Evolutionary conservation across 1,284 basidiomycete genomes (phyloP).

Genomic region (Caloboletus firmus): DNA sequence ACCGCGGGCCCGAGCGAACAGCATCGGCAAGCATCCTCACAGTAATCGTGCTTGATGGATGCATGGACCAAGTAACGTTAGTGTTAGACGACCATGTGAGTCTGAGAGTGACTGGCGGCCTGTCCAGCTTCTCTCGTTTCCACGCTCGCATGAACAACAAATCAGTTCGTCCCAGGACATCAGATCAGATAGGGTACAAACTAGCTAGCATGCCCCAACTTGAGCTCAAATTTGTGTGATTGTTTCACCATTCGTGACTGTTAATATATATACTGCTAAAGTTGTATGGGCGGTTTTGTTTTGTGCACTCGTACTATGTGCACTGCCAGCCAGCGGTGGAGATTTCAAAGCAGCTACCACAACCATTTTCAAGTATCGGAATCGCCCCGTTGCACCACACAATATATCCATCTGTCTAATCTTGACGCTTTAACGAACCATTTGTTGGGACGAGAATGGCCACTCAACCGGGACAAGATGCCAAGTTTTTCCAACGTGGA

Average conservation of each 20-base stretch:
- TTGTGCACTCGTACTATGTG: neutral
- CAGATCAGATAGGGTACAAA: no score
- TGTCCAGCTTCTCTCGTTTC: neutral
- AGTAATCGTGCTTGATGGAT: neutral
- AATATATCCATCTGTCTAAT: conserved; percentile 1
- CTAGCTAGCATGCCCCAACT: neutral
- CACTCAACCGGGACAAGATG: conserved; percentile 73
- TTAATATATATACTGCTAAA: neutral
- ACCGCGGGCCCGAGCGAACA: neutral
- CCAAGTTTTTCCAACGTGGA: conserved; percentile 86
- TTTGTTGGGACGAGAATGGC: conserved; percentile 43
- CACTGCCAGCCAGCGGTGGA: neutral
- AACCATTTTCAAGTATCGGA: neutral
- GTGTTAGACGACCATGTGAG: no score
- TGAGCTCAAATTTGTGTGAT: neutral
- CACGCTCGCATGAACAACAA: neutral
- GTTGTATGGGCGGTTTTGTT: conserved; percentile 1
- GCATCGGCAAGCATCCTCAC: neutral
- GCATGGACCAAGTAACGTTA: neutral
- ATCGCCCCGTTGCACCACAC: neutral
- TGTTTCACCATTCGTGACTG: no score
- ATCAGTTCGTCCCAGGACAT: neutral
- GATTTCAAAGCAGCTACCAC: conserved; percentile 1
- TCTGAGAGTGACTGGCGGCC: neutral
- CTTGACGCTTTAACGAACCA: neutral